Base-by-base conservation (phyloP, 768 basidiomycete species). In the Phylloporus arenicola region DNA sequence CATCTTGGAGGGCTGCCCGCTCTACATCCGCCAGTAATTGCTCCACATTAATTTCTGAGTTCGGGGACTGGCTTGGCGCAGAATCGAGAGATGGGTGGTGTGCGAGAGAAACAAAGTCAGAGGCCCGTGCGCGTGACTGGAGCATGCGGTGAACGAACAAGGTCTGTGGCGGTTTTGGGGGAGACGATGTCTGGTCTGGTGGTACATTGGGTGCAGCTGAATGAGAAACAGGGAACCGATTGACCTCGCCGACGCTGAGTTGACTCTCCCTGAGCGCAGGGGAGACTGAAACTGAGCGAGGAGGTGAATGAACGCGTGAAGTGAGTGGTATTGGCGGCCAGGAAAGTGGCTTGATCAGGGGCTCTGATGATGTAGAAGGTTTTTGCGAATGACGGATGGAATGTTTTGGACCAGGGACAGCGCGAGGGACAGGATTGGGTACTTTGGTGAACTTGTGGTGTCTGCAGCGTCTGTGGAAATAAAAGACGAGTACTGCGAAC, bases 61-160 rank as follows among this genome's bases (percentile, higher is more conserved):
- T 48, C 7, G 45, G 11, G 19, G 53, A 53, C 2, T 39, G 48
- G 37, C 54, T 54, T 10, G 14, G 19, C 30, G 33, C 25, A 14
- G 41, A 38, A 14, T 24, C 48, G 2, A 50, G 20, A 7, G 62
- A 60, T 5, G 43, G n/a, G 11, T 12, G 41, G 33, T 37, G 47
- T 6, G 38, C 22, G 14, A 34, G 47, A 11, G 51, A 13, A 9
- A 34, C n/a, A 1, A 24, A 47, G 13, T 56, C 53, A 9, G 60
- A 59, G 4, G 51, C 60, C 3, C 13, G 56, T 45, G 57, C 54
- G 2, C 64, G 64, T 12, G 55, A 57, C 19, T 58, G 54, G 24
- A 65, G 53, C 30, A 51, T 49, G 19, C 62, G 57, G 25, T 55
- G 53, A 33, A 65, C 6, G 40, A 65, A 66, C 22, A 56, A 25